A percentile compares a stretch with the other conserved stretches of the same genome.
These are phyloP conservation scores for Gamsiella multidivaricata DNA, from an alignment of 192 early-diverging fungal species.

Conservation along the genomic window DNA sequence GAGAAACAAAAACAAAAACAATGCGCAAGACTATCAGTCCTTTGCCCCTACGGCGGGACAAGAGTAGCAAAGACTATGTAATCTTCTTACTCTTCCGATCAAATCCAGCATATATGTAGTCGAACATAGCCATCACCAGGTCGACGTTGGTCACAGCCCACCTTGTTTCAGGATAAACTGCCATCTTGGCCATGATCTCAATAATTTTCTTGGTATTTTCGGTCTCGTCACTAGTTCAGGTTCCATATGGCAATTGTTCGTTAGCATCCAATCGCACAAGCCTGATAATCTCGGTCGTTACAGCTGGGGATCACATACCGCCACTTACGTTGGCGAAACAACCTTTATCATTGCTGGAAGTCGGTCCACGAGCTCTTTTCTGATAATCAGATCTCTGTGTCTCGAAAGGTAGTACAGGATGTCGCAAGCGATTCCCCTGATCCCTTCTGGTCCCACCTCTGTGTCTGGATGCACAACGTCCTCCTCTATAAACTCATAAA, in stretches of 20 bases:
- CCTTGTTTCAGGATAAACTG: slow-evolving; percentile 34
- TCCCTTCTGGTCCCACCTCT: slow-evolving; percentile 22
- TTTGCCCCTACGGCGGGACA: no score
- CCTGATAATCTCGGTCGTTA: no score
- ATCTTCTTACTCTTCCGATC: slow-evolving; percentile 17
- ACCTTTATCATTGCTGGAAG: slow-evolving; percentile 34
- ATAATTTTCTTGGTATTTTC: slow-evolving; percentile 38
- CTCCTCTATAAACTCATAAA: slow-evolving; percentile 11
- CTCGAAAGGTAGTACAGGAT: slow-evolving; percentile 47
- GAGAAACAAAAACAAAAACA: no score
- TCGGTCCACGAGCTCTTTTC: slow-evolving; percentile 45
- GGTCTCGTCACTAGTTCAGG: slow-evolving; percentile 17
- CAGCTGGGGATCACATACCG: background rate
- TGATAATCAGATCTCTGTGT: slow-evolving; percentile 27
- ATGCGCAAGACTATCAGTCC: no score
- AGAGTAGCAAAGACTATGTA: no score
- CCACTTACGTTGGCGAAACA: slow-evolving; percentile 39
- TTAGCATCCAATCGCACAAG: no score
- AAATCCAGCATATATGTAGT: slow-evolving; percentile 23
- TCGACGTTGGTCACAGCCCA: slow-evolving; percentile 41
- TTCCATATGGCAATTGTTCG: no score
- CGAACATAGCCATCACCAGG: slow-evolving; percentile 26
- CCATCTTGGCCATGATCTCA: slow-evolving; percentile 35
- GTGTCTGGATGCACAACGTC: slow-evolving; percentile 26
- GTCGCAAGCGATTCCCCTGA: slow-evolving; percentile 33